Evolutionary conservation across 345 rosid species (phyloP).

Genomic region (Mercurialis annua): DNA sequence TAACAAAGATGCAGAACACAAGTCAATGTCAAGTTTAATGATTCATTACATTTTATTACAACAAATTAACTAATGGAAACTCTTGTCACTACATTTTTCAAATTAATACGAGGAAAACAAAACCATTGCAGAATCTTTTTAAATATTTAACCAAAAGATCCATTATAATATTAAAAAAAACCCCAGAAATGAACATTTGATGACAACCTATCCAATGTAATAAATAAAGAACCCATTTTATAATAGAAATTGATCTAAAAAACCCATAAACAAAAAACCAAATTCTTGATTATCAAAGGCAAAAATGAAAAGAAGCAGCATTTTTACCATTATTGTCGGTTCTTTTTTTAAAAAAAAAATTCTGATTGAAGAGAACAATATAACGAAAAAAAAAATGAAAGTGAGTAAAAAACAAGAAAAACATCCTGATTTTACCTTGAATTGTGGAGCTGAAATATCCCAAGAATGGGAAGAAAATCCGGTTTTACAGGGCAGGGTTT

Average conservation of each 20-base stretch:
- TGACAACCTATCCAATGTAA: not conserved
- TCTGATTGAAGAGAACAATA: not conserved
- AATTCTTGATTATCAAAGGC: constrained; percentile 8
- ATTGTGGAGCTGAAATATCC: constrained; percentile 18
- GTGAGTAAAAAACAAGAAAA: not conserved
- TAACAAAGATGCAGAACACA: constrained; percentile 4
- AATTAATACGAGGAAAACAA: not conserved
- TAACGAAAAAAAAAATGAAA: not conserved
- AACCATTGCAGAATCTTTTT: not conserved
- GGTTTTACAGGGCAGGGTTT: constrained; percentile 1
- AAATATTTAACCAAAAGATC: constrained; percentile 2
- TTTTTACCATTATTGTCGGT: constrained; percentile 1
- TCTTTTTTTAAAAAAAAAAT: not conserved
- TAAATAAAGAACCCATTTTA: constrained; percentile 1
- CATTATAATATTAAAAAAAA: not conserved
- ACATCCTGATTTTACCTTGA: constrained; percentile 39
- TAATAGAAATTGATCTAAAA: constrained; percentile 28
- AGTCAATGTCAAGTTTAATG: not conserved
- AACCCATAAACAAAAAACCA: constrained; percentile 16
- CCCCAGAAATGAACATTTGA: not conserved
- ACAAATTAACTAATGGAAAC: not conserved
- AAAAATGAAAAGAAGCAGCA: not conserved
- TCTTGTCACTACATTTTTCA: not conserved
- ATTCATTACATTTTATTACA: not conserved
- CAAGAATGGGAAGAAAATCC: not conserved